Percentiles rank a stretch among this genome's conserved stretches.
These are phyloP conservation scores for Tuber melanosporum DNA, from an alignment of 495 filamentous ascomycete species.

Conservation along the genomic window DNA sequence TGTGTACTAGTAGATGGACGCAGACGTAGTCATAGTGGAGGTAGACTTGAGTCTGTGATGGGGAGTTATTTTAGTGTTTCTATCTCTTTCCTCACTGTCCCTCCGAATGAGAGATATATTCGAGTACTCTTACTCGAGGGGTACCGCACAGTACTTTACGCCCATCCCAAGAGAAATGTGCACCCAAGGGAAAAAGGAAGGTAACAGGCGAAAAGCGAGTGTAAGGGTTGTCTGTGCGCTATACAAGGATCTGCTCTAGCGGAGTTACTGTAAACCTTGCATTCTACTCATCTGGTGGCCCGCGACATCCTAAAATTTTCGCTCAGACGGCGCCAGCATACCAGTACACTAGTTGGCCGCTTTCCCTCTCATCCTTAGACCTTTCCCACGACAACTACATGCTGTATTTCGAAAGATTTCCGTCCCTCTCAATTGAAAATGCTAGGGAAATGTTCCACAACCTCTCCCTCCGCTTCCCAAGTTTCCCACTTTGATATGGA, in stretches of 20 bases:
- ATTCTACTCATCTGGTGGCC: background rate
- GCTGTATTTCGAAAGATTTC: background rate
- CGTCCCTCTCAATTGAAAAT: background rate
- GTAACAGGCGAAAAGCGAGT: background rate
- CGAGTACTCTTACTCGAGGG: background rate
- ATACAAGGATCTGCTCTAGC: background rate
- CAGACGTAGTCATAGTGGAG: background rate
- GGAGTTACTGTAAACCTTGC: background rate
- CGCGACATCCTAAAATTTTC: background rate
- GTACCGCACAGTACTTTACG: background rate
- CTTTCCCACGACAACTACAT: background rate
- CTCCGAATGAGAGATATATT: background rate
- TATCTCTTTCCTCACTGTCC: background rate
- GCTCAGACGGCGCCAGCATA: background rate
- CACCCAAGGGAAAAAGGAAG: background rate
- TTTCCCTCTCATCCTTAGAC: background rate
- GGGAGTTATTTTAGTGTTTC: background rate
- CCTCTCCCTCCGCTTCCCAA: background rate
- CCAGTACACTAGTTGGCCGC: background rate
- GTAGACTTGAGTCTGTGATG: background rate
- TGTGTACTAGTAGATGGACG: background rate
- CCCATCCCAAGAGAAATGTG: background rate
- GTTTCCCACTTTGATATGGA: background rate
- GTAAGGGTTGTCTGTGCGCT: slow-evolving; percentile 3
- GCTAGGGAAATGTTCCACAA: background rate